phyloP scores from a whole-genome alignment of 768 basidiomycete genomes.

The Lactifluus volemus region DNA sequence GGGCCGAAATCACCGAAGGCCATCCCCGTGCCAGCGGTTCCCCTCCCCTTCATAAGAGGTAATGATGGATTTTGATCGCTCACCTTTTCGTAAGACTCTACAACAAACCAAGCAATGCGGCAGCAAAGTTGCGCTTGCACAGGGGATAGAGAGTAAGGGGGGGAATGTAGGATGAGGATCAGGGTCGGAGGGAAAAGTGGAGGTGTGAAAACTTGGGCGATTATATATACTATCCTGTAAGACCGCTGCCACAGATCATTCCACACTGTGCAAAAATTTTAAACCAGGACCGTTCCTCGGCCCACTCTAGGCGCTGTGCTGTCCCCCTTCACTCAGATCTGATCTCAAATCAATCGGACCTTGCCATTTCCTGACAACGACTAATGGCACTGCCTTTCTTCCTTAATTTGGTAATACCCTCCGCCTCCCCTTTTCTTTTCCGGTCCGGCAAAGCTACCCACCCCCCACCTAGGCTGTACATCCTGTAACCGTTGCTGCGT shows the following conservation, averaged over 20 bases:
- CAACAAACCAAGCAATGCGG: not conserved
- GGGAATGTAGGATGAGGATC: not conserved
- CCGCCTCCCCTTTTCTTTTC: not conserved
- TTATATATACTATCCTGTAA: not conserved
- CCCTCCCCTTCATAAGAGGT: not conserved
- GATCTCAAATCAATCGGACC: slow-evolving; percentile 2
- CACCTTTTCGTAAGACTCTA: too few species aligned
- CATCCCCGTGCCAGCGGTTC: slow-evolving; percentile 3
- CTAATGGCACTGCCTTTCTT: not conserved
- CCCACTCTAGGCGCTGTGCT: not conserved
- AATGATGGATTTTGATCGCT: too few species aligned
- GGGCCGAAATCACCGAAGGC: slow-evolving; percentile 16
- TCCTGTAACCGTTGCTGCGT: not conserved
- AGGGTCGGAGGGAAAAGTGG: slow-evolving; percentile 11
- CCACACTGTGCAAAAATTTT: not conserved
- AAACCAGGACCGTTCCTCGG: not conserved
- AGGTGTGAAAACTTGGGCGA: not conserved
- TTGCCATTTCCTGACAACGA: not conserved
- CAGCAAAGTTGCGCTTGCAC: not conserved
- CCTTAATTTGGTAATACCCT: not conserved
- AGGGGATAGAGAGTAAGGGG: not conserved
- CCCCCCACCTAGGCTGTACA: not conserved
- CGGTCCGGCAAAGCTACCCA: not conserved
- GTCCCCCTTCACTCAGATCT: not conserved
- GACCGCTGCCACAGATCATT: slow-evolving; percentile 4